Percentiles rank a stretch among this genome's conserved stretches.
These are phyloP conservation scores for Fusarium gaditjirri DNA, from an alignment of 2,329 filamentous ascomycete species.

Conservation along the genomic window DNA sequence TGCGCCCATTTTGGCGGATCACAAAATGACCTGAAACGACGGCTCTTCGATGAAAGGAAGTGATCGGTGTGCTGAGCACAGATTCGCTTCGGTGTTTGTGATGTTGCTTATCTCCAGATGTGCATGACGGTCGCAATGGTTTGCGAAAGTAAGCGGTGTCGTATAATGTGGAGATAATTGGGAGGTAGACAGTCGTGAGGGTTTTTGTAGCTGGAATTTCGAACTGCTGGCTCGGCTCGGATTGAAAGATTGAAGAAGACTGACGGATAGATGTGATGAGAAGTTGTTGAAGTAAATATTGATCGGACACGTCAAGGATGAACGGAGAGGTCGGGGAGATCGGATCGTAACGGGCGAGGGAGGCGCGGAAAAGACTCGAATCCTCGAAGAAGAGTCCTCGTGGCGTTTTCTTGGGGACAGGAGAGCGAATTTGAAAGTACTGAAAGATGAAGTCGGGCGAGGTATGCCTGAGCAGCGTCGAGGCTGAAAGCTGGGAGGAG, in stretches of 20 bases:
- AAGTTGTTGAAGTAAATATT: conserved; percentile 31
- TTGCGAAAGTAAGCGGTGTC: conserved; percentile 26
- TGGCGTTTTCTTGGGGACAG: conserved; percentile 1
- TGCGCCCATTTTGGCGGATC: conserved; percentile 76
- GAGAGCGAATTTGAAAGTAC: conserved; percentile 8
- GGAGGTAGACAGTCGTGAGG: background rate
- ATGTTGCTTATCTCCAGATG: conserved; percentile 35
- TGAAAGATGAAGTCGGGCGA: conserved; percentile 23
- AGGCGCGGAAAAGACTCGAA: conserved; percentile 12
- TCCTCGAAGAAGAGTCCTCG: background rate
- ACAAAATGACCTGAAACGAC: conserved; percentile 22
- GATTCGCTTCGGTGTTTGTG: conserved; percentile 28
- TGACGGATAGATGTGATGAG: conserved; percentile 28
- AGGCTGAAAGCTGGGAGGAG: conserved; percentile 40
- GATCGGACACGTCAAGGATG: conserved; percentile 32
- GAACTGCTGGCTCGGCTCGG: conserved; percentile 2
- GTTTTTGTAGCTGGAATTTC: background rate
- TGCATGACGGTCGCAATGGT: conserved; percentile 40
- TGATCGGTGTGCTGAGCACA: conserved; percentile 8
- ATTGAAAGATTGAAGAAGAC: conserved; percentile 2
- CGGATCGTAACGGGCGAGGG: conserved; percentile 30
- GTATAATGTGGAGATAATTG: conserved; percentile 12
- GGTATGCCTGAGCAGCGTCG: conserved; percentile 27
- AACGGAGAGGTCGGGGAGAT: conserved; percentile 30
- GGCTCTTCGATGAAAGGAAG: conserved; percentile 19